Percentiles rank a stretch among this genome's conserved stretches.
These are phyloP conservation scores for Haplographium delicatum DNA, from an alignment of 495 filamentous ascomycete genomes.

Conservation along the genomic window DNA sequence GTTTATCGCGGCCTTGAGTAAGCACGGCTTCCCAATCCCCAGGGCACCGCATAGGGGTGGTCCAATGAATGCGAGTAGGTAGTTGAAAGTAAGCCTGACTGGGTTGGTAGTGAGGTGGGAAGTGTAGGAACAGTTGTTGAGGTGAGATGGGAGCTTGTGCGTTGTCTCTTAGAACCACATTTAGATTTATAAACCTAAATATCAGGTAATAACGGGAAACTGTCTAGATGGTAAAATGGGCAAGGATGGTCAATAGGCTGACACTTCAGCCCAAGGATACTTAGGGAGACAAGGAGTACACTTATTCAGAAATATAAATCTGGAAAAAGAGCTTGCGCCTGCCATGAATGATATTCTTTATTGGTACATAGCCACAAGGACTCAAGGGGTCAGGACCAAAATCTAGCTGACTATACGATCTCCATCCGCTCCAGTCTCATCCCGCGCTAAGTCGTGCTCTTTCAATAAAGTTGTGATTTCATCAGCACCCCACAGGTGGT, in stretches of 20 bases:
- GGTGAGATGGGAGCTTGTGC: not conserved
- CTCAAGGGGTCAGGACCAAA: not conserved
- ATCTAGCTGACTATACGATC: conserved; percentile 26
- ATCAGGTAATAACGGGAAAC: not conserved
- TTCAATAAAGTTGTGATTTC: conserved; percentile 92
- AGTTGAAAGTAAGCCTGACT: not conserved
- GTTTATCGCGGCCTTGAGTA: not conserved
- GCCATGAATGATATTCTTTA: conserved; percentile 12
- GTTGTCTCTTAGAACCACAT: no score
- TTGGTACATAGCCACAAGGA: conserved; percentile 20
- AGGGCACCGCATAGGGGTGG: not conserved
- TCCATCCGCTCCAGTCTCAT: conserved; percentile 61
- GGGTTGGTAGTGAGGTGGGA: not conserved
- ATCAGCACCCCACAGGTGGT: conserved; percentile 94
- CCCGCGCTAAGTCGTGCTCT: conserved; percentile 92
- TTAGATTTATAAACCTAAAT: no score
- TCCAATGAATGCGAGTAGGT: not conserved
- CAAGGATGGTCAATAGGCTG: no score
- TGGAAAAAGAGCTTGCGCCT: conserved; percentile 5
- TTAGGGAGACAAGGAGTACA: no score
- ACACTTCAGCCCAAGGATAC: no score
- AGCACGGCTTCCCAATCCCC: not conserved
- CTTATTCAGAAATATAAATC: no score
- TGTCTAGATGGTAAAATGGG: no score
- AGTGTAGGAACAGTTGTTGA: not conserved